Percentiles rank a stretch among this genome's conserved stretches.
phyloP scores from a whole-genome alignment of 768 basidiomycete species.

The Termitomyces sp. region DNA sequence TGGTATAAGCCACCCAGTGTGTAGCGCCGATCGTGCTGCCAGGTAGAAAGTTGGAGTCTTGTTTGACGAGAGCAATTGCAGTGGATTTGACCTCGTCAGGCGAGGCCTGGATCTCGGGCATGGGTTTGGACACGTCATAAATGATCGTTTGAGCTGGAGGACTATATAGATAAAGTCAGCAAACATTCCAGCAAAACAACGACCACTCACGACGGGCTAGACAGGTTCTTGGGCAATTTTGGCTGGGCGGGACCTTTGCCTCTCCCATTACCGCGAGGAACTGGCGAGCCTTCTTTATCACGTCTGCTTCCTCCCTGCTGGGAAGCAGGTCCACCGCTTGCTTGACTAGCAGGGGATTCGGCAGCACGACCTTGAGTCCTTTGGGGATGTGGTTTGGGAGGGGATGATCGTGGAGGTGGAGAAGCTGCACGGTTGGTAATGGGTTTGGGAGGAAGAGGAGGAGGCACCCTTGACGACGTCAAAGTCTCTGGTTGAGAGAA shows the following conservation, averaged over 20 bases:
- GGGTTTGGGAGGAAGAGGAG: constrained; percentile 65
- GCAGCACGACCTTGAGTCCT: constrained; percentile 48
- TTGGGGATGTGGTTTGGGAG: constrained; percentile 58
- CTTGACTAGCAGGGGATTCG: constrained; percentile 51
- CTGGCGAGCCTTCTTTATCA: constrained; percentile 74
- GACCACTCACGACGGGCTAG: constrained; percentile 55
- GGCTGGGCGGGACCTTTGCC: constrained; percentile 38
- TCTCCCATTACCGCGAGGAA: constrained; percentile 47
- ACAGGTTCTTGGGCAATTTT: constrained; percentile 46
- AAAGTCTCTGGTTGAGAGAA: constrained; percentile 43
- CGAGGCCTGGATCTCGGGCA: constrained; percentile 75
- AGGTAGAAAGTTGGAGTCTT: constrained; percentile 80
- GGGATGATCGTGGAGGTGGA: constrained; percentile 58
- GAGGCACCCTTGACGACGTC: constrained; percentile 46
- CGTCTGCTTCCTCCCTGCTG: constrained; percentile 34
- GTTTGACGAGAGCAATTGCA: constrained; percentile 84
- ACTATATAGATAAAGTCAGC: constrained; percentile 32
- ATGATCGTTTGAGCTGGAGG: constrained; percentile 66
- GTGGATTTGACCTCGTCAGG: constrained; percentile 83
- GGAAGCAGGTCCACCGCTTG: constrained; percentile 24
- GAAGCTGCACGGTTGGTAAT: constrained; percentile 46
- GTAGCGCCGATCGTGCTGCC: constrained; percentile 89
- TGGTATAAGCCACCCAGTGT: constrained; percentile 91
- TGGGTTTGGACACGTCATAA: constrained; percentile 70
- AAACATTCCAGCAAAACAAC: neutral